Evolutionary conservation across 2,329 filamentous ascomycete species (phyloP).

Genomic region (Xylariaceae sp.): DNA sequence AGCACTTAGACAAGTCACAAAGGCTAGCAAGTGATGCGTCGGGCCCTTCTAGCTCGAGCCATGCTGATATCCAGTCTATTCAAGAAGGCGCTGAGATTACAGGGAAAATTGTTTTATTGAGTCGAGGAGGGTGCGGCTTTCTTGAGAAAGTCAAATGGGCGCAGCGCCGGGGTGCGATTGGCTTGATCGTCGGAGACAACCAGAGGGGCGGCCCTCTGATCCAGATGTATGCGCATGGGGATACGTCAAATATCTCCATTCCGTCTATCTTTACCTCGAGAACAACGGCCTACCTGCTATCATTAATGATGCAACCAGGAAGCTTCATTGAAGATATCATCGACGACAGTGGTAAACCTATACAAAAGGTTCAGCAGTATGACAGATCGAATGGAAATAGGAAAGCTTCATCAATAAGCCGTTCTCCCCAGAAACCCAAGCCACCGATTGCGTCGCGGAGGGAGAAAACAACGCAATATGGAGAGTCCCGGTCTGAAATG

Average conservation of each 20-base stretch:
- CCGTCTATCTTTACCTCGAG: conserved; percentile 92
- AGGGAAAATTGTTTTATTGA: conserved; percentile 87
- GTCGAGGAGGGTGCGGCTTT: conserved; percentile 91
- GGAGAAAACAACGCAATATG: conserved; percentile 24
- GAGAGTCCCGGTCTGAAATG: conserved; percentile 27
- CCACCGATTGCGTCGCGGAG: conserved; percentile 27
- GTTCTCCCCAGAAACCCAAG: conserved; percentile 28
- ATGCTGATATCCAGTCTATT: conserved; percentile 86
- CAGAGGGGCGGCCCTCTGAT: conserved; percentile 83
- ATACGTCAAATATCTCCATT: conserved; percentile 92
- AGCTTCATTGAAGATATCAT: conserved; percentile 58
- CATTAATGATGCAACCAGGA: conserved; percentile 74
- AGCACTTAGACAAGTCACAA: conserved; percentile 37
- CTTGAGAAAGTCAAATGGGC: conserved; percentile 97
- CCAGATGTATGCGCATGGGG: conserved; percentile 97
- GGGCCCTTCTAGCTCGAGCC: conserved; percentile 42
- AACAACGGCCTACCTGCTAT: conserved; percentile 88
- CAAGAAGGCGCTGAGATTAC: conserved; percentile 90
- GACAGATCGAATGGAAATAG: conserved; percentile 38
- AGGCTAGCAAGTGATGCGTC: conserved; percentile 36
- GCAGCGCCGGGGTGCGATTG: conserved; percentile 81
- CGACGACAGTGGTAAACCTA: conserved; percentile 56
- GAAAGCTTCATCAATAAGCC: conserved; percentile 34
- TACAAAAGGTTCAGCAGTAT: conserved; percentile 50
- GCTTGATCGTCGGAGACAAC: conserved; percentile 91